phyloP scores from a whole-genome alignment of 2,329 filamentous ascomycete species.

The Paraconiothyrium brasiliense region DNA sequence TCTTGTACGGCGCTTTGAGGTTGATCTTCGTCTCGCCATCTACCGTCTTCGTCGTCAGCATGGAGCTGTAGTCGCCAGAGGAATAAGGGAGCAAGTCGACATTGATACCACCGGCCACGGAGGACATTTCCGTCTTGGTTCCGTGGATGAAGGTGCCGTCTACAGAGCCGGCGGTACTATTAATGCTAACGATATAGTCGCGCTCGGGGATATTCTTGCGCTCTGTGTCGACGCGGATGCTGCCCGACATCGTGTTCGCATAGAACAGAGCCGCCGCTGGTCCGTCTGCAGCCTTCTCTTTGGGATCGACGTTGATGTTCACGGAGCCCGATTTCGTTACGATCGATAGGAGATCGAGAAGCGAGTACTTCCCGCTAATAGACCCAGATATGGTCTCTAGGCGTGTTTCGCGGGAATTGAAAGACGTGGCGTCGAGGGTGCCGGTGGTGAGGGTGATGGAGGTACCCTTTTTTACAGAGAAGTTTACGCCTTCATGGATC shows the following conservation, averaged over 20 bases:
- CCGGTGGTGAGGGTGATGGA: constrained; percentile 47
- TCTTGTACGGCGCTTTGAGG: constrained; percentile 45
- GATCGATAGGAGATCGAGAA: constrained; percentile 53
- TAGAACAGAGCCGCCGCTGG: constrained; percentile 49
- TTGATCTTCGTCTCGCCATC: constrained; percentile 48
- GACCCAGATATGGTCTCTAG: constrained; percentile 53
- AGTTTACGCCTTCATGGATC: constrained; percentile 43
- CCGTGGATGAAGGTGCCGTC: constrained; percentile 54
- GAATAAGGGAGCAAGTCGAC: constrained; percentile 50
- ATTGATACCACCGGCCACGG: constrained; percentile 50
- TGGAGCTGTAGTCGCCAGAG: constrained; percentile 35
- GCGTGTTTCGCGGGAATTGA: constrained; percentile 51
- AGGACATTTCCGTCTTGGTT: constrained; percentile 45
- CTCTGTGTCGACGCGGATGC: constrained; percentile 48
- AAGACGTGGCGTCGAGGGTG: constrained; percentile 43
- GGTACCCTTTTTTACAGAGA: constrained; percentile 44
- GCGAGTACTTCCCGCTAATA: constrained; percentile 53
- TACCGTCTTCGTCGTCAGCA: constrained; percentile 45
- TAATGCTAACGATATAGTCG: constrained; percentile 53
- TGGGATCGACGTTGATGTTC: constrained; percentile 51
- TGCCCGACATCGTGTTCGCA: constrained; percentile 48
- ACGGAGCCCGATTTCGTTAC: constrained; percentile 54
- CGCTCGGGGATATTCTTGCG: constrained; percentile 50
- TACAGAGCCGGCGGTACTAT: constrained; percentile 50
- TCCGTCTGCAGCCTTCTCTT: constrained; percentile 38